Conservation (phyloP, 768 basidiomycete species). For the Amanita rubescens region DNA sequence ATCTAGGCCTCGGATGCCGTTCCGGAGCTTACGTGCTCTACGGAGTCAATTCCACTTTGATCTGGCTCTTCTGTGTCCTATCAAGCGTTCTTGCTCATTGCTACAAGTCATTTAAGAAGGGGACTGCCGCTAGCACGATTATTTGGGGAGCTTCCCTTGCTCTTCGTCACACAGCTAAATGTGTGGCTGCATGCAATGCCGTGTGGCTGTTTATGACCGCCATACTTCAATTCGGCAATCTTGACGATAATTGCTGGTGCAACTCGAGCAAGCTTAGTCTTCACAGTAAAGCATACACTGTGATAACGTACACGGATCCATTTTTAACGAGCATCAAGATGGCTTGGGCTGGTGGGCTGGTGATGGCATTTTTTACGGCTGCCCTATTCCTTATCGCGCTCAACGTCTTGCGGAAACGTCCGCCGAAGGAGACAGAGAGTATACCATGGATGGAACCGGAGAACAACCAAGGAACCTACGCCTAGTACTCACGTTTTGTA, state of each 20-base stretch:
- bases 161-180: slow-evolving; percentile 17
- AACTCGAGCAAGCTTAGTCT: slow-evolving; percentile 18
- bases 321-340: not conserved
- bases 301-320: slow-evolving; percentile 10
- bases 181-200: slow-evolving; percentile 17
- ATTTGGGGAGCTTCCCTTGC: slow-evolving; percentile 9
- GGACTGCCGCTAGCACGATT: not conserved
- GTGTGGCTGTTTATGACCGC: slow-evolving; percentile 19
- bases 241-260: slow-evolving; percentile 21
- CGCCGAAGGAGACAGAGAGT: not conserved
- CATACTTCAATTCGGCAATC: slow-evolving; percentile 19
- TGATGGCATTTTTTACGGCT: not conserved
- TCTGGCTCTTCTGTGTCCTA: slow-evolving; percentile 17
- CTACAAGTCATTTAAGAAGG: slow-evolving; percentile 8
- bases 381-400: not conserved
- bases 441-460: no score
- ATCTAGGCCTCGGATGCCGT: not conserved
- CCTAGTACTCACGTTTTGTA: no score
- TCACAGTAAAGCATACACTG: slow-evolving; percentile 14
- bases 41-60: slow-evolving; percentile 15
- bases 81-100: slow-evolving; percentile 20
- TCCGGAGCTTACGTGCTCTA: slow-evolving; percentile 12
- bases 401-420: not conserved
- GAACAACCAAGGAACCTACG: no score
- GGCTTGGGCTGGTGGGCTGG: not conserved